Evolutionary conservation across 2,329 filamentous ascomycete genomes (phyloP), one percentile per base, ranked within the genome.

Genomic region (Dothidotthia symphoricarpi): DNA sequence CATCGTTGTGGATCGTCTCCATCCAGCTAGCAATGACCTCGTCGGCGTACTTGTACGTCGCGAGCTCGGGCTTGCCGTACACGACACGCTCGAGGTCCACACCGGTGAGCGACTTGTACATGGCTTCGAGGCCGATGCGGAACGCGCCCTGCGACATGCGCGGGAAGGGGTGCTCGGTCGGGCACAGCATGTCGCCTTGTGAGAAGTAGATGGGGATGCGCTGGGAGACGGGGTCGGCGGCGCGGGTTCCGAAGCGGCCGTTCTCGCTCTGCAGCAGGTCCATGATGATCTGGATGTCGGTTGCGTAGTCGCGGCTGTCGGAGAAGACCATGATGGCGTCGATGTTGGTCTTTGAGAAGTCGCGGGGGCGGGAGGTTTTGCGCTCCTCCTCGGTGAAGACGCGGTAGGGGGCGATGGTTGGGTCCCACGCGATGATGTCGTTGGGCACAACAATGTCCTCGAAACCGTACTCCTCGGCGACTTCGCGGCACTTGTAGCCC

Each of bases 31-130:
- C 74, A 46, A 88, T 75, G 13, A 88, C 79, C 67, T 86, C 82
- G 53, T 87, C 83, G 47, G 84, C 85, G 68, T 85, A 87, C 71
- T 83, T 85, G 76, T 86, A 87, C n/a, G 83, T 86, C 4, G 83
- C 83, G 43, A 80, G 57, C 64, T 86, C 83, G 16, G 83, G 83
- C 75, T 87, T 87, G 58, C 83, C 83, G 71, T 86, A 86, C 39
- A 87, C 81, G 24, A 85, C 81, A 73, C 83, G 83, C 75, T 86
- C 83, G 31, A 87, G 78, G 47, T 86, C 83, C 12, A 75, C 75
- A 41, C 82, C 83, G 0, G 82, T 86, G 41, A 86, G 69, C 13
- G 82, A 75, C 68, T 81, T 81, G 75, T 85, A 88, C 70, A 86
- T 85, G 48, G 82, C 82, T 67, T 86, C 83, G 37, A 87, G 75